A percentile compares a stretch with the other conserved stretches of the same genome.
phyloP scores from a whole-genome alignment of 768 basidiomycete species.

The Lactarius hatsudake region DNA sequence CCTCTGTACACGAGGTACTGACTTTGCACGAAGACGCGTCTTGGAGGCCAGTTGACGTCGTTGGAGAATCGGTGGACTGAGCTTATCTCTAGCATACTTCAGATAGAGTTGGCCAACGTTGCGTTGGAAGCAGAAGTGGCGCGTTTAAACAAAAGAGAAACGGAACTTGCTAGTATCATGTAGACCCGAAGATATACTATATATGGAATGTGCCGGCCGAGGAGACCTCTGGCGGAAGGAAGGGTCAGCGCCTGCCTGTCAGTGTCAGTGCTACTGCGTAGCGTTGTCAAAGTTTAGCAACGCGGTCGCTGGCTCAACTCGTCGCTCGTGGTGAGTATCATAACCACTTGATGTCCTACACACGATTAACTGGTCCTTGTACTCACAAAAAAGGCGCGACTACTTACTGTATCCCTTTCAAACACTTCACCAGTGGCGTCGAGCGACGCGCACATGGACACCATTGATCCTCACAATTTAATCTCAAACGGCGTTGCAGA shows the following conservation, averaged over 20 bases:
- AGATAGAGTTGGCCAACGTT: conserved; percentile 93
- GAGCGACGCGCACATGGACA: conserved; percentile 79
- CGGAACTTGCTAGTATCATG: conserved; percentile 50
- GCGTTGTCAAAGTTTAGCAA: conserved; percentile 1
- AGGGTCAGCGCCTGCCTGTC: background rate
- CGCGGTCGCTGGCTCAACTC: background rate
- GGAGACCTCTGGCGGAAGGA: background rate
- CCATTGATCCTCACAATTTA: conserved; percentile 51
- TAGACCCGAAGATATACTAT: conserved; percentile 12
- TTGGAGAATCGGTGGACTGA: conserved; percentile 92
- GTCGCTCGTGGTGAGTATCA: conserved; percentile 16
- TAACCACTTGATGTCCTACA: background rate
- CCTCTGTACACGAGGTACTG: background rate
- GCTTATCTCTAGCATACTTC: conserved; percentile 83
- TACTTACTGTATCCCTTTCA: conserved; percentile 2
- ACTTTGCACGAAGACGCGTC: conserved; percentile 52
- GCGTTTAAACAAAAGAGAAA: conserved; percentile 54
- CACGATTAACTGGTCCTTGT: background rate
- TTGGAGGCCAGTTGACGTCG: conserved; percentile 74
- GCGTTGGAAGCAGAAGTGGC: conserved; percentile 82
- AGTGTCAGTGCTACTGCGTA: background rate
- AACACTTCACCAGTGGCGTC: conserved; percentile 45
- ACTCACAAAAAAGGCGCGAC: conserved; percentile 7
- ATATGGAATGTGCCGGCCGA: conserved; percentile 19
- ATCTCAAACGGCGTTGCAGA: conserved; percentile 39